Base-by-base conservation (phyloP, 2,329 filamentous ascomycete species). In the Cercospora citrullina region DNA sequence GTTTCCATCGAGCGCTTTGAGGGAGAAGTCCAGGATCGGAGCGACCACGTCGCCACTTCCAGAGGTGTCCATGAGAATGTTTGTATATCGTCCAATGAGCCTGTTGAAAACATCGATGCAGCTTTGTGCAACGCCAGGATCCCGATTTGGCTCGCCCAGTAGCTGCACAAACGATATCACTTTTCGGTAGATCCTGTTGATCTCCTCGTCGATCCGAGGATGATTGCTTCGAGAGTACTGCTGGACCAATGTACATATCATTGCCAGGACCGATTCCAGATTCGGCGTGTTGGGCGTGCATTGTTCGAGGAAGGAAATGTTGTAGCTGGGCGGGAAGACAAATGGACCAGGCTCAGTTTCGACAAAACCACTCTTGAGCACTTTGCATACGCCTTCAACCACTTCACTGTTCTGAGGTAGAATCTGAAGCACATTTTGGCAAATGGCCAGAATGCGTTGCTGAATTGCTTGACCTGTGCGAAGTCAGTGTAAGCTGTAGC, bases 341-440 rank as follows among this genome's bases (percentile, higher is more conserved):
- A 95, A 94, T 0, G 91, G 90, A 0, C 92, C 92, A 3, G 90
- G 87, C 28, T 88, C 86, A 0, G 84, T 86, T 77, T 96, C 92
- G 0, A 89, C 89, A 74, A 94, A 94, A 0, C 92, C 92, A 21
- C 88, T 86, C 48, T 89, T 87, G 60, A 94, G 84, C 59, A 94
- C 87, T 66, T 84, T 85, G 79, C 92, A 95, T 36, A 90, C 87
- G 4, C 87, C 84, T 74, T 94, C 91, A 23, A 90, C 85, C 10
- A 92, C 85, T 72, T 94, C 92, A 23, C 87, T 85, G 66, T 86
- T 88, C 2, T 79, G 80, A 3, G 82, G 84, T 57, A 93, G 89
- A 0, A 86, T 77, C 62, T 83, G 78, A n/a, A 83, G 80, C 60
- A 82, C 81, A 51, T 81, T 81, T 63, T 88, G 81, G 67, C 86